These are phyloP conservation scores for Pyrus betulifolia DNA, from an alignment of 306 rosid genomes.

Conservation along the genomic window DNA sequence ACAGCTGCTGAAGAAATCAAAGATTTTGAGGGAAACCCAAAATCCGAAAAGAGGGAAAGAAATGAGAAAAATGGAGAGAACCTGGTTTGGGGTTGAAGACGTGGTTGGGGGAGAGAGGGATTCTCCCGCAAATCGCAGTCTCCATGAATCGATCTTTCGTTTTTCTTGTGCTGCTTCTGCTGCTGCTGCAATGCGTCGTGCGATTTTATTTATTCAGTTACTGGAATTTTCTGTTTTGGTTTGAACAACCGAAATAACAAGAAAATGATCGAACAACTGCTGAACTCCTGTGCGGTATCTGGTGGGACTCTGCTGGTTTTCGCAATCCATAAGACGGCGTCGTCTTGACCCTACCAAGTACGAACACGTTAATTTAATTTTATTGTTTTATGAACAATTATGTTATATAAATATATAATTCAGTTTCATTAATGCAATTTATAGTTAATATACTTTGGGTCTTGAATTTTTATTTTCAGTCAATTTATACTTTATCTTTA, in stretches of 20 bases:
- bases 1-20: background rate
- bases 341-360: background rate
- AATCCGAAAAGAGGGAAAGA: background rate
- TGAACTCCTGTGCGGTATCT: background rate
- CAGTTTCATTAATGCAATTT: too few relatives aligned
- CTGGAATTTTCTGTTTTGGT: background rate
- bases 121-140: constrained; percentile 56
- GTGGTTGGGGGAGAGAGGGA: constrained; percentile 55
- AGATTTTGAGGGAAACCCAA: background rate
- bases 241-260: background rate
- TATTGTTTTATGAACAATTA: too few relatives aligned
- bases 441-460: too few relatives aligned
- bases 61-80: background rate
- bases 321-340: background rate
- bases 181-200: background rate
- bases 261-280: background rate
- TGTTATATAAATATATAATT: too few relatives aligned
- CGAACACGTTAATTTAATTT: background rate
- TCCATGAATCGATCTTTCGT: constrained; percentile 34
- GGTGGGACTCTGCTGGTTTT: constrained; percentile 4
- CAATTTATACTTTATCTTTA: too few relatives aligned
- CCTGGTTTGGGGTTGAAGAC: constrained; percentile 54
- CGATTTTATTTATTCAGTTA: background rate
- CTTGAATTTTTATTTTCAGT: too few relatives aligned
- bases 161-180: background rate